Evolutionary conservation across 78 protist genomes (phyloP).

Genomic region (Dictyostelium capitatum): DNA sequence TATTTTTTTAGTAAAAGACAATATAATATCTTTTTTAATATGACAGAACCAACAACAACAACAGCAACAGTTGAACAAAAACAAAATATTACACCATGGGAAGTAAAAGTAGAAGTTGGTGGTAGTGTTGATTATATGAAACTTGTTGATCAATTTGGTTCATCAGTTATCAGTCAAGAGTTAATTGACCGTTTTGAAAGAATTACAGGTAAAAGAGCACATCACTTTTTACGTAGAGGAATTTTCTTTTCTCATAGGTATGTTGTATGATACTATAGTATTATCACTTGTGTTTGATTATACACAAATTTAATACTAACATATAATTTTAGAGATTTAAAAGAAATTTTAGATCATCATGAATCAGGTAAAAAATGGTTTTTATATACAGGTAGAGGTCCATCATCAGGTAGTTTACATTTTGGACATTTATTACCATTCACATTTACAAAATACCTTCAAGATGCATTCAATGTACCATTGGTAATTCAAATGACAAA

Average conservation of each 20-base stretch:
- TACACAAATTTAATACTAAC: too few relatives aligned
- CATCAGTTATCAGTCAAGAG: conserved; percentile 63
- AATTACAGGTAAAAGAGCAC: conserved; percentile 92
- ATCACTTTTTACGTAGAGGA: conserved; percentile 90
- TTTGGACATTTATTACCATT: conserved; percentile 99
- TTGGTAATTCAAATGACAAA: conserved; percentile 99
- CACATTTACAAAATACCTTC: conserved; percentile 96
- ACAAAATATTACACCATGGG: conserved; percentile 73
- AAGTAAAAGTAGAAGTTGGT: conserved; percentile 31
- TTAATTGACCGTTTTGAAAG: conserved; percentile 90
- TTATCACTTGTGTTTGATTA: neutral
- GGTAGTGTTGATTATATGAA: conserved; percentile 95
- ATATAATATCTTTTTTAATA: neutral
- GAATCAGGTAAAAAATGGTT: conserved; percentile 96
- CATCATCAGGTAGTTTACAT: conserved; percentile 97
- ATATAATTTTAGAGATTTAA: conserved; percentile 94
- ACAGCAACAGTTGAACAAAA: conserved; percentile 31
- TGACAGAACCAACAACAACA: conserved; percentile 8
- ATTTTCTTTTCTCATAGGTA: conserved; percentile 95
- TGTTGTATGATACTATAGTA: neutral
- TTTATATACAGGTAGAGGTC: conserved; percentile 99
- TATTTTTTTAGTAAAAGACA: too few relatives aligned
- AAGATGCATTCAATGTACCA: conserved; percentile 98
- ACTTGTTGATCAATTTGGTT: conserved; percentile 92
- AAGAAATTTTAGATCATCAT: conserved; percentile 85